These are phyloP conservation scores for Pittosporum tobira DNA, from an alignment of 129 eudicot genomes.

Conservation along the genomic window DNA sequence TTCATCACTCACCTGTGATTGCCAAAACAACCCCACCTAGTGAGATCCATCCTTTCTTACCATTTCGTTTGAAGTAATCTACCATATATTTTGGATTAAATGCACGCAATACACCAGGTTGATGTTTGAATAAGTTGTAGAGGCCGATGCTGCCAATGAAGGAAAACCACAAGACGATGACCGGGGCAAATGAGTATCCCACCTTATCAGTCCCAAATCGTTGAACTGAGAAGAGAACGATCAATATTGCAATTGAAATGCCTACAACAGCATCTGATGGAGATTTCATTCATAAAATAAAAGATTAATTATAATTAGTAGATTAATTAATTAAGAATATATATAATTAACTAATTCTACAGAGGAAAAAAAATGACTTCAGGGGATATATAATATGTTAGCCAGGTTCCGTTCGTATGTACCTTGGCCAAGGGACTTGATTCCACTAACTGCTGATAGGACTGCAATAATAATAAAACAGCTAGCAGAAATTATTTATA, in stretches of 20 bases:
- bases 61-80: conserved; percentile 34
- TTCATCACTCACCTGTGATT: conserved; percentile 38
- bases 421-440: conserved; percentile 27
- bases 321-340: too few relatives aligned
- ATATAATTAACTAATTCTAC: too few relatives aligned
- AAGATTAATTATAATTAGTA: too few relatives aligned
- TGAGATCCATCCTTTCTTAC: conserved; percentile 30
- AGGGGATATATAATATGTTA: too few relatives aligned
- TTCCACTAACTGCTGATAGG: conserved; percentile 40
- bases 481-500: background rate
- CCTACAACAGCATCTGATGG: conserved; percentile 28
- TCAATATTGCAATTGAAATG: conserved; percentile 31
- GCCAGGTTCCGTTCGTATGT: too few relatives aligned
- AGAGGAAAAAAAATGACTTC: too few relatives aligned
- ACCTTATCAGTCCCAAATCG: conserved; percentile 44
- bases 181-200: conserved; percentile 38
- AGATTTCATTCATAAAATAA: too few relatives aligned
- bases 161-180: conserved; percentile 25
- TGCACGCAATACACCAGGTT: conserved; percentile 26
- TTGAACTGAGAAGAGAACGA: conserved; percentile 30
- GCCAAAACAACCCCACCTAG: conserved; percentile 41
- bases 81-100: conserved; percentile 30
- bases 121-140: conserved; percentile 33
- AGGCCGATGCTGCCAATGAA: conserved; percentile 32
- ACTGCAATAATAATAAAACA: conserved; percentile 10